A percentile compares a stretch with the other conserved stretches of the same genome.
Conservation (phyloP, 805 yeast genomes). For the Candida boleticola region DNA sequence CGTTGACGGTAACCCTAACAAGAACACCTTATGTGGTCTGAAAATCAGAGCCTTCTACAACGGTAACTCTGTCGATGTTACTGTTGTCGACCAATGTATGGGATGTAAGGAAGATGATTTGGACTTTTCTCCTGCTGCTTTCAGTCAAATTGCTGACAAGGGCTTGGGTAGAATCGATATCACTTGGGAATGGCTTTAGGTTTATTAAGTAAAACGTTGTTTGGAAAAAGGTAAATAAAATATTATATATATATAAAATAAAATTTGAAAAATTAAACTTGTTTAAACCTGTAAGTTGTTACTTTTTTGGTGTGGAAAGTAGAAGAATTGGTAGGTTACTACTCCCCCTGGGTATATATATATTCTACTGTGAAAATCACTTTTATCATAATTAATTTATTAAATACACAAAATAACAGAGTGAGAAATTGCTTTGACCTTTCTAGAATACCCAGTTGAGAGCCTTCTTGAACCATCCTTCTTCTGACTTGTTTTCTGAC, state of each 20-base stretch:
- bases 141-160: conserved; percentile 48
- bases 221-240: no score
- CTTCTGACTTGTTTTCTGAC: conserved; percentile 17
- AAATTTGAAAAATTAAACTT: no score
- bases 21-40: conserved; percentile 53
- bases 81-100: conserved; percentile 56
- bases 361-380: no score
- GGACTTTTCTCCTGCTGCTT: conserved; percentile 64
- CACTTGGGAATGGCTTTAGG: conserved; percentile 46
- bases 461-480: conserved; percentile 8
- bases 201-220: background rate
- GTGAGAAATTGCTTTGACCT: no score
- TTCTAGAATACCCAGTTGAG: conserved; percentile 20
- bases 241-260: no score
- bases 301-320: no score
- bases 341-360: no score
- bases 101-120: conserved; percentile 51
- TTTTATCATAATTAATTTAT: no score
- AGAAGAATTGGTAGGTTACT: no score
- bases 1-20: conserved; percentile 37
- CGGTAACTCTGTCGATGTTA: conserved; percentile 54
- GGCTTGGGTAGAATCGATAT: conserved; percentile 53
- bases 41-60: conserved; percentile 44
- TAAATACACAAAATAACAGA: background rate
- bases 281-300: no score